Evolutionary conservation across 768 basidiomycete genomes (phyloP).

Genomic region (Kwoniella sp.): DNA sequence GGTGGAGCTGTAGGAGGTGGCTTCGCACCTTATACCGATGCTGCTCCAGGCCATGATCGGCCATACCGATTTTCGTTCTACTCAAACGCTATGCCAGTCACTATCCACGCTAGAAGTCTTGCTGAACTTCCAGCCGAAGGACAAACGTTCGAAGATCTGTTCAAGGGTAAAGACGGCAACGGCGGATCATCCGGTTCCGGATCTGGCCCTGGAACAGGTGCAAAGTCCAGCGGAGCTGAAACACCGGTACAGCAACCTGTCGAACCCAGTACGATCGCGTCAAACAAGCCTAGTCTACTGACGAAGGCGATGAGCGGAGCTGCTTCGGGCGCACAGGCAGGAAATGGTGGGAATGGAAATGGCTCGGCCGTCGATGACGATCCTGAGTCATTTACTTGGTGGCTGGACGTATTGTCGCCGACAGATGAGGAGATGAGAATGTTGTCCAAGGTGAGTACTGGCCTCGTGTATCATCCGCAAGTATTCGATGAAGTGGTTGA

Average conservation of each 20-base stretch:
- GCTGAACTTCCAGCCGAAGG: slow-evolving; percentile 92
- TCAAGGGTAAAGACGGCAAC: slow-evolving; percentile 58
- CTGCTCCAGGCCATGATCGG: slow-evolving; percentile 66
- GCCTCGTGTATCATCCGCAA: background rate
- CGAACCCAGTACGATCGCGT: slow-evolving; percentile 13
- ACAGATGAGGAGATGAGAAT: slow-evolving; percentile 99
- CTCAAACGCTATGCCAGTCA: slow-evolving; percentile 85
- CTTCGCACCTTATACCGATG: slow-evolving; percentile 46
- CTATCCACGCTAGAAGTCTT: slow-evolving; percentile 90
- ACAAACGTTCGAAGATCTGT: slow-evolving; percentile 88
- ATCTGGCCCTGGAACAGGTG: slow-evolving; percentile 8
- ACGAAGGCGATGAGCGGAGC: slow-evolving; percentile 40
- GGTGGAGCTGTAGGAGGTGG: slow-evolving; percentile 23
- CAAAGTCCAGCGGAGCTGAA: slow-evolving; percentile 12
- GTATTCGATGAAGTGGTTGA: background rate
- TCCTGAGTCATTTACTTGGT: slow-evolving; percentile 78
- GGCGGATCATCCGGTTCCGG: slow-evolving; percentile 15
- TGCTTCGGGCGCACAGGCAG: background rate
- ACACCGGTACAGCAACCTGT: slow-evolving; percentile 8
- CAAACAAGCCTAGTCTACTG: slow-evolving; percentile 40
- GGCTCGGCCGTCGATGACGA: slow-evolving; percentile 61
- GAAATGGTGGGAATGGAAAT: slow-evolving; percentile 27
- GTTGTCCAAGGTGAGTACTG: slow-evolving; percentile 73
- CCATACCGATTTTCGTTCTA: slow-evolving; percentile 99
- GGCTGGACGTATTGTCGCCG: slow-evolving; percentile 89